phyloP scores from a whole-genome alignment of 139 green algal species.

The Monoraphidium neglectum region DNA sequence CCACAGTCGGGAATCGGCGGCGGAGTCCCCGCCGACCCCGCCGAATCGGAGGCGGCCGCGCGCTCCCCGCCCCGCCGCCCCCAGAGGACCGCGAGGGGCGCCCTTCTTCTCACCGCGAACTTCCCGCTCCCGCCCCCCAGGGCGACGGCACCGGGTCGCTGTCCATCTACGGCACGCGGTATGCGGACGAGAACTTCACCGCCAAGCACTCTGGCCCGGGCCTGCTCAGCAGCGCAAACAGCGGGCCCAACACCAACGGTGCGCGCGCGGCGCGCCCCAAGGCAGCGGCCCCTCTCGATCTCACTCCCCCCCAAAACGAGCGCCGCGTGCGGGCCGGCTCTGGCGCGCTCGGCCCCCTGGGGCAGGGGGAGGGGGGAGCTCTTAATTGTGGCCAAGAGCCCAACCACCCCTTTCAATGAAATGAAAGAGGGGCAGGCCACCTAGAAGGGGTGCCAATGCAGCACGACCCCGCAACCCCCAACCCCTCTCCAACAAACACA shows the following conservation, averaged over 20 bases:
- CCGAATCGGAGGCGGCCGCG: no score
- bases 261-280: not conserved
- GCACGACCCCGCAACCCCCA: not conserved
- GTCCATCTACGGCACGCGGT: conserved; percentile 94
- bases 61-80: no score
- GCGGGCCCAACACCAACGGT: conserved; percentile 32
- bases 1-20: no score
- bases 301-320: no score
- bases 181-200: conserved; percentile 95
- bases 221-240: conserved; percentile 86
- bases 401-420: no score
- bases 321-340: no score
- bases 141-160: conserved; percentile 92
- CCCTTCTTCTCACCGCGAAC: no score
- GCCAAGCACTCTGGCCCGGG: conserved; percentile 94
- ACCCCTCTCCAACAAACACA: not conserved
- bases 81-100: no score
- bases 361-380: conserved; percentile 8
- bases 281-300: not conserved
- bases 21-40: no score
- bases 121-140: no score
- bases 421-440: not conserved
- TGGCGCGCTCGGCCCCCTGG: no score
- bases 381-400: not conserved
- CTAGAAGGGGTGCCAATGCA: not conserved